These are phyloP conservation scores for Crithidia fasciculata DNA, from an alignment of 208 protist genomes.

Conservation along the genomic window DNA sequence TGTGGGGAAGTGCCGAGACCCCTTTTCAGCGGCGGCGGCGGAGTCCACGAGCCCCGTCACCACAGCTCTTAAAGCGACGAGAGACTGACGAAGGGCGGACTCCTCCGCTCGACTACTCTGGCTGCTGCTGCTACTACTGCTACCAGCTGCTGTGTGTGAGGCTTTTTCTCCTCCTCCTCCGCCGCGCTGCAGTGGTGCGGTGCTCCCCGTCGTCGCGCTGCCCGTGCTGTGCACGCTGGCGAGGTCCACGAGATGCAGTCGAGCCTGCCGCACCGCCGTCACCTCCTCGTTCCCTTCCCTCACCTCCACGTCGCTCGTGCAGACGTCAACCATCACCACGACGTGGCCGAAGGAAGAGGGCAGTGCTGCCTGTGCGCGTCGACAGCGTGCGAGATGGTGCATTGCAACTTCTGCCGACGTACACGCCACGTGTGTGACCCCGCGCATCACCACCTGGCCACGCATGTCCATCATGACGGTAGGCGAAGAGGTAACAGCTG, in stretches of 20 bases:
- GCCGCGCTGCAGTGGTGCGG: too few species aligned
- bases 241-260: conserved; percentile 93
- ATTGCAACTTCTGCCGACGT: conserved; percentile 10
- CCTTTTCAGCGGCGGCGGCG: neutral
- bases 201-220: too few species aligned
- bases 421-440: conserved; percentile 13
- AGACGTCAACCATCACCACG: conserved; percentile 85
- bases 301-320: conserved; percentile 12
- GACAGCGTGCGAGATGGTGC: neutral
- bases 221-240: conserved; percentile 66
- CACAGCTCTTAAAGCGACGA: conserved; percentile 93
- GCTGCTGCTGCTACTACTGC: neutral
- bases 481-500: neutral
- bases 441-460: conserved; percentile 18
- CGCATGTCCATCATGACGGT: conserved; percentile 24
- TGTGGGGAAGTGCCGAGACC: too few species aligned
- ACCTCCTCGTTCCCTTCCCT: conserved; percentile 39
- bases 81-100: conserved; percentile 65
- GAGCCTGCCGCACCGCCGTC: conserved; percentile 18
- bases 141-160: neutral
- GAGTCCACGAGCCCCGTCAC: conserved; percentile 66
- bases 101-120: conserved; percentile 8
- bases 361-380: conserved; percentile 6
- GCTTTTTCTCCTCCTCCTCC: too few species aligned
- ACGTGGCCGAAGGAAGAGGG: conserved; percentile 47